Conservation (phyloP, 441 rosid genomes). For the Jatropha podagrica region DNA sequence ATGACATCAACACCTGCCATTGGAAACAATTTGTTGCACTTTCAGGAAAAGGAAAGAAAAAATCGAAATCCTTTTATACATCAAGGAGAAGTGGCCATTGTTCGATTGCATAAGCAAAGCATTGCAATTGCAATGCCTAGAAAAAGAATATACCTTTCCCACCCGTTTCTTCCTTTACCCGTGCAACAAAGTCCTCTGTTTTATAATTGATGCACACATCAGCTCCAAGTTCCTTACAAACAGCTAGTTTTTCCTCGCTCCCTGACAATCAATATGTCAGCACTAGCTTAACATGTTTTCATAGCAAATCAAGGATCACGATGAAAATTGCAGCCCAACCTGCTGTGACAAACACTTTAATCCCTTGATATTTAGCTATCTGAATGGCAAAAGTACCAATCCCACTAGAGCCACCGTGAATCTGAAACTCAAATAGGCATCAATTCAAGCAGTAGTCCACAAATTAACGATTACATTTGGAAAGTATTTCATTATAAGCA, state of each 20-base stretch:
- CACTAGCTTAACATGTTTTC: background rate
- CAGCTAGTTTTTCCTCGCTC: conserved; percentile 67
- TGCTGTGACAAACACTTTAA: conserved; percentile 80
- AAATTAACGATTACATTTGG: background rate
- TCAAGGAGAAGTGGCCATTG: background rate
- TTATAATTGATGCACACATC: conserved; percentile 85
- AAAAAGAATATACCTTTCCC: conserved; percentile 50
- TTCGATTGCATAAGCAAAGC: background rate
- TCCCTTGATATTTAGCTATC: conserved; percentile 69
- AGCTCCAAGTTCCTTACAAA: conserved; percentile 79
- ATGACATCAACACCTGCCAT: conserved; percentile 74
- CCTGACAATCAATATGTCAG: conserved; percentile 43
- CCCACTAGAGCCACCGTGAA: conserved; percentile 96
- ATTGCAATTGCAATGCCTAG: background rate
- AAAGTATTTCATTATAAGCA: background rate
- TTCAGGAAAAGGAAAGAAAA: background rate
- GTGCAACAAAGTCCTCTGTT: conserved; percentile 80
- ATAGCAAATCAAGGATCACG: background rate
- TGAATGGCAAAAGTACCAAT: conserved; percentile 92
- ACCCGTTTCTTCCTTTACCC: conserved; percentile 66
- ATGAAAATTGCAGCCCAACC: conserved; percentile 39
- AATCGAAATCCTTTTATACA: background rate
- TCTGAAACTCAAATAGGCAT: conserved; percentile 37
- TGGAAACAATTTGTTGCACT: background rate
- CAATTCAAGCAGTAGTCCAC: conserved; percentile 14